Conservation (phyloP, 2,329 filamentous ascomycete species). For the Dactylellina cionopaga region DNA sequence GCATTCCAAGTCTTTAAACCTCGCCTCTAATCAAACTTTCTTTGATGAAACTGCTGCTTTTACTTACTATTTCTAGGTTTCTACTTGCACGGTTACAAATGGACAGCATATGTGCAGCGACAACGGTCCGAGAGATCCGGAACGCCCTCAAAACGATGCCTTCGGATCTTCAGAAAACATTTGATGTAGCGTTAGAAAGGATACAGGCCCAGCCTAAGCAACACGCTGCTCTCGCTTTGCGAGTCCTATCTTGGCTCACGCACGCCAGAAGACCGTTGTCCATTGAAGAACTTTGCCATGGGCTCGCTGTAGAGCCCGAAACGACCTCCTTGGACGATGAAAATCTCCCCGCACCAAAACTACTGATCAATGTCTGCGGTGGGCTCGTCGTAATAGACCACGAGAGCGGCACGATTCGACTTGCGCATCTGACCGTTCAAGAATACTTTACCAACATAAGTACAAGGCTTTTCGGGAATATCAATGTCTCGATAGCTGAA, state of each 20-base stretch:
- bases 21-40: too few species aligned
- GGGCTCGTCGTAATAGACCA: constrained; percentile 33
- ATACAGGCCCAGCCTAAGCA: constrained; percentile 28
- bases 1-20: neutral
- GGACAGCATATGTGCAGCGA: constrained; percentile 32
- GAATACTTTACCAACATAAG: constrained; percentile 37
- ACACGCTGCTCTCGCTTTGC: constrained; percentile 28
- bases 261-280: constrained; percentile 26
- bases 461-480: constrained; percentile 11
- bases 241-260: constrained; percentile 30
- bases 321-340: constrained; percentile 24
- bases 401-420: constrained; percentile 24
- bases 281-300: constrained; percentile 25
- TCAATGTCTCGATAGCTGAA: constrained; percentile 28
- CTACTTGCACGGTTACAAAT: constrained; percentile 33
- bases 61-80: constrained; percentile 6
- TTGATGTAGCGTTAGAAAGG: constrained; percentile 31
- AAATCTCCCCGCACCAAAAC: constrained; percentile 27
- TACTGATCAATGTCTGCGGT: constrained; percentile 43
- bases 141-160: constrained; percentile 41
- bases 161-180: constrained; percentile 39
- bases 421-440: constrained; percentile 28
- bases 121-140: constrained; percentile 30
- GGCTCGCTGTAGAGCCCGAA: constrained; percentile 29
- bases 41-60: neutral